Percentiles rank a stretch among this genome's conserved stretches.
Evolutionary conservation across 345 rosid genomes (phyloP).

Genomic region (Arabis alpina): DNA sequence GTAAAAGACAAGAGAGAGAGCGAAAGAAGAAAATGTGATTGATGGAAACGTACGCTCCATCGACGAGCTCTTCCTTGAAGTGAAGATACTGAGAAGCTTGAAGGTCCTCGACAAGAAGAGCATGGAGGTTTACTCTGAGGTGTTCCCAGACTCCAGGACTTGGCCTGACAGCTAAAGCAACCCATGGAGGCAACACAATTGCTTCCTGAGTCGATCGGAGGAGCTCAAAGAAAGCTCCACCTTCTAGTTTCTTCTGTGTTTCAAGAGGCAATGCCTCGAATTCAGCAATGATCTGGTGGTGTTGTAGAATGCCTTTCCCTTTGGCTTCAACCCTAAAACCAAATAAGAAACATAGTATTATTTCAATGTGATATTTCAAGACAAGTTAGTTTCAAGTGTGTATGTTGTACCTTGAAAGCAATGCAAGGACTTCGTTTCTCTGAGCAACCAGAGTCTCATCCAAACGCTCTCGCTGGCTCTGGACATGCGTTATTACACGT

Average conservation of each 20-base stretch:
- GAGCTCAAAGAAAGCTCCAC: conserved; percentile 68
- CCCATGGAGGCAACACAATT: conserved; percentile 75
- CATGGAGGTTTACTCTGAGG: conserved; percentile 70
- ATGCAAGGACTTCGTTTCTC: conserved; percentile 69
- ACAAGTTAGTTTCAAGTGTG: neutral
- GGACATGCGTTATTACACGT: conserved; percentile 60
- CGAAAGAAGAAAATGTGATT: neutral
- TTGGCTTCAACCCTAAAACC: conserved; percentile 62
- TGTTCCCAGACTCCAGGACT: conserved; percentile 94
- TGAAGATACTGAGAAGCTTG: conserved; percentile 70
- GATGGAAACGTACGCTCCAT: conserved; percentile 57
- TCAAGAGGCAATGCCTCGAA: conserved; percentile 71
- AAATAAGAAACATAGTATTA: neutral
- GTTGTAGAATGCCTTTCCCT: conserved; percentile 80
- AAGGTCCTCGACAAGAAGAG: conserved; percentile 78
- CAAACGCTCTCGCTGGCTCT: conserved; percentile 77
- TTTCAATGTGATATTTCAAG: neutral
- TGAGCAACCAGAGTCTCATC: conserved; percentile 69
- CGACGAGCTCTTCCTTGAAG: conserved; percentile 88
- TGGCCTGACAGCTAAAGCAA: conserved; percentile 82
- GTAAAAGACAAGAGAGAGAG: neutral
- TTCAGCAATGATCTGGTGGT: conserved; percentile 72
- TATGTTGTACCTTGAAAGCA: conserved; percentile 68
- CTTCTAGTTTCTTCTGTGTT: conserved; percentile 54
- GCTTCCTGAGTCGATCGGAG: conserved; percentile 79